A percentile compares a stretch with the other conserved stretches of the same genome.
Conservation (phyloP, 2,329 filamentous ascomycete genomes). For the Rutstroemia sydowiana region DNA sequence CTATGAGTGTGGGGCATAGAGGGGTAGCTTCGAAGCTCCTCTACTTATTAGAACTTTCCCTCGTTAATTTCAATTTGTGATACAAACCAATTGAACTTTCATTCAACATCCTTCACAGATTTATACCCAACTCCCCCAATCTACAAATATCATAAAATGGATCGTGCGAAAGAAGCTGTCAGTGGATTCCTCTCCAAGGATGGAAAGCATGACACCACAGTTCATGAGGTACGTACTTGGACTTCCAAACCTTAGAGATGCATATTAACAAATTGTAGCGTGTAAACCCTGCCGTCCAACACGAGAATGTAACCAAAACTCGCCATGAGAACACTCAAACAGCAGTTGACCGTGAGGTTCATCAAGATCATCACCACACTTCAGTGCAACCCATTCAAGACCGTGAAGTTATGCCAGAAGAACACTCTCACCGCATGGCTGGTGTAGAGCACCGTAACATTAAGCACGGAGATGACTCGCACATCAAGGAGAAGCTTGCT, state of each 20-base stretch:
- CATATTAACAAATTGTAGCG: constrained; percentile 8
- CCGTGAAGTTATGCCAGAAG: constrained; percentile 48
- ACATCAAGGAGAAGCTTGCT: constrained; percentile 40
- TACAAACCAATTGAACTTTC: no score
- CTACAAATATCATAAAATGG: constrained; percentile 37
- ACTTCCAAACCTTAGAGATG: background rate
- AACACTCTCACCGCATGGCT: constrained; percentile 52
- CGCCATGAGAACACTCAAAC: constrained; percentile 54
- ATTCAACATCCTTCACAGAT: no score
- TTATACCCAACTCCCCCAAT: background rate
- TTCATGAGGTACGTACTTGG: constrained; percentile 45
- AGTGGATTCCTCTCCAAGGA: constrained; percentile 51
- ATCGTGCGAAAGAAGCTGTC: constrained; percentile 57
- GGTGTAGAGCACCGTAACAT: constrained; percentile 54
- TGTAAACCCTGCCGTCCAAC: constrained; percentile 50
- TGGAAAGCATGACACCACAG: constrained; percentile 62
- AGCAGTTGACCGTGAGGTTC: constrained; percentile 60
- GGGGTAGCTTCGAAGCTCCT: no score
- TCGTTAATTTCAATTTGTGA: background rate
- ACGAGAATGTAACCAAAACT: constrained; percentile 53
- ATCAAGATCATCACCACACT: constrained; percentile 67
- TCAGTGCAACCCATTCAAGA: constrained; percentile 57
- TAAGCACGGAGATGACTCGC: constrained; percentile 49
- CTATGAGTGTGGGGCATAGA: background rate
- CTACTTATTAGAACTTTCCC: background rate